A percentile compares a stretch with the other conserved stretches of the same genome.
Evolutionary conservation across 306 rosid species (phyloP).

Genomic region (Ceratonia siliqua): DNA sequence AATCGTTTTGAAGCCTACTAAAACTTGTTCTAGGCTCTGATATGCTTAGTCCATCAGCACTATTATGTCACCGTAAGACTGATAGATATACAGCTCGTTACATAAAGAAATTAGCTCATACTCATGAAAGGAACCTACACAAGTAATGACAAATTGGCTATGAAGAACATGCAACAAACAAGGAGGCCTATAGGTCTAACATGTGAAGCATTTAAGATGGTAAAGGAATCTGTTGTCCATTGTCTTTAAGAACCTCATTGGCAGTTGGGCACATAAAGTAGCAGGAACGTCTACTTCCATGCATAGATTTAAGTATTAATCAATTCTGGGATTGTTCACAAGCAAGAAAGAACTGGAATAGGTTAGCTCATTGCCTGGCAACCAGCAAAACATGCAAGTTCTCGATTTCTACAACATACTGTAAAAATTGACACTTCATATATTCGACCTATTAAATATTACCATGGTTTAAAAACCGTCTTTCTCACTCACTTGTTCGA

Average conservation of each 20-base stretch:
- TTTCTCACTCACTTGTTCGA: constrained; percentile 17
- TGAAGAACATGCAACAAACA: background rate
- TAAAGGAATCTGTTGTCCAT: background rate
- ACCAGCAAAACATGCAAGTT: background rate
- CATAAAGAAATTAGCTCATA: background rate
- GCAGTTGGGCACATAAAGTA: background rate
- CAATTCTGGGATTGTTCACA: background rate
- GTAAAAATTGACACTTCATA: background rate
- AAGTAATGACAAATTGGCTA: background rate
- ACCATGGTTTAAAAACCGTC: background rate
- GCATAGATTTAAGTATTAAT: background rate
- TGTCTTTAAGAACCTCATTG: background rate
- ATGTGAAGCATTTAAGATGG: background rate
- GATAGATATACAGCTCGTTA: background rate
- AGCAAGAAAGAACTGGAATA: background rate
- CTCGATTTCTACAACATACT: background rate
- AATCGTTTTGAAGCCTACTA: background rate
- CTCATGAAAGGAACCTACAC: background rate
- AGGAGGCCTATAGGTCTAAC: background rate
- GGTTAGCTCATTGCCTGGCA: background rate
- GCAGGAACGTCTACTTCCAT: background rate
- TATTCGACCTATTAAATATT: background rate
- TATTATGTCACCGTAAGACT: background rate
- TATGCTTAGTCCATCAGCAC: background rate
- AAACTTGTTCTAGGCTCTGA: background rate